Base-by-base conservation (phyloP, 495 filamentous ascomycete species). In the Achaetomiella virescens region DNA sequence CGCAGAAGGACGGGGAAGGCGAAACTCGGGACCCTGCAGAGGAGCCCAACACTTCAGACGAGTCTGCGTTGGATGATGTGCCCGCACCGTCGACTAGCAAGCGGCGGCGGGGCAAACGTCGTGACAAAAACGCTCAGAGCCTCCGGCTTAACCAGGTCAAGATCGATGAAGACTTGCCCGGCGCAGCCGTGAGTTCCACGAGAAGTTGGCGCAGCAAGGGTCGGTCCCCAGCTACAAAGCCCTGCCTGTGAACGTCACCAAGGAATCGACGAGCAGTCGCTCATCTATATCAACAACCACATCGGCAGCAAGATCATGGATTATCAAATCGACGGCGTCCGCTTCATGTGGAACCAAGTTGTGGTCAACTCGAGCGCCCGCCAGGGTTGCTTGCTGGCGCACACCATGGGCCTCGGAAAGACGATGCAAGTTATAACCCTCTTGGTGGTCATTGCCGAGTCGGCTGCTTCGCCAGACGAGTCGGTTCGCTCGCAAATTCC, bases 351-450 rank as follows among this genome's bases (percentile, higher is more conserved):
- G 90, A 81, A 88, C 55, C 86, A 95, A 55, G 66, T 96, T 22
- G 83, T 90, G 7, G 61, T 66, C 24, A 61, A 68, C 20, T 76
- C 77, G 15, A 75, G 76, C 29, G 66, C 64, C 3, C 73, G 72
- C 22, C 82, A 87, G 65, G 91, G 91, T 6, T 95, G 89, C 61
- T 74, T 97, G 3, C 78, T 97, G 27, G 89, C 91, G 2, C 91
- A 96, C 66, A 89, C 89, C 1, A 96, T 96, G 92, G 91, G 91
- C 2, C 70, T 97, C 15, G 91, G 91, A 14, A 97, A 97, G 70
- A 96, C 92, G 0, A 88, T 96, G 82, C 92, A 96, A 72, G 80
- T 82, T 2, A 89, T 97, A 57, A 85, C 89, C 0, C 69, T 97
- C 36, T 76, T 97, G 2, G 76, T 86, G 4, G 86, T 90, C 15